Conservation (phyloP, 345 rosid genomes). For the Theobroma cacao region DNA sequence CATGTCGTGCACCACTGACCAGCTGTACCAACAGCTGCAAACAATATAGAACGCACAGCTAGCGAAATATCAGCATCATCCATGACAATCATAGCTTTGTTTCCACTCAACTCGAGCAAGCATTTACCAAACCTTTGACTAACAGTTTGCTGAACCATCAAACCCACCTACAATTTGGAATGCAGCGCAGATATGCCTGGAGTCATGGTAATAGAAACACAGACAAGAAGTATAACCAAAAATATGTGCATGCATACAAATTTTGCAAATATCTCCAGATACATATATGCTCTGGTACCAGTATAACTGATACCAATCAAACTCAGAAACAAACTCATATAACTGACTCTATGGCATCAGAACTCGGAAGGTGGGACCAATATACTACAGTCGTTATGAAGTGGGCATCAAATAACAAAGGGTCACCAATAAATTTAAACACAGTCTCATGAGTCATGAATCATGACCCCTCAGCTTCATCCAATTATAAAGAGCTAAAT, state of each 20-base stretch:
- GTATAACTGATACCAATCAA: no score
- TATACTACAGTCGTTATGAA: constrained; percentile 1
- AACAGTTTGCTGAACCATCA: constrained; percentile 70
- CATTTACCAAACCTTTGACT: constrained; percentile 80
- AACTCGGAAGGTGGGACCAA: no score
- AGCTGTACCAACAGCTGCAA: constrained; percentile 96
- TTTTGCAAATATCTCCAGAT: no score
- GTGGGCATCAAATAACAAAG: constrained; percentile 52
- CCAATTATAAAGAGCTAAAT: no score
- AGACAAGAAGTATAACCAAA: no score
- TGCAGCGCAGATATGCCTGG: background rate
- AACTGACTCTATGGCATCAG: no score
- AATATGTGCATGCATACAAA: no score
- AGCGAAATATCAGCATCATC: constrained; percentile 79
- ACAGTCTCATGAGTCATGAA: no score
- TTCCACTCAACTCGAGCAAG: constrained; percentile 85
- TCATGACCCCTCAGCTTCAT: no score
- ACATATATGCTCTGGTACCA: no score
- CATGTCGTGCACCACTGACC: constrained; percentile 96
- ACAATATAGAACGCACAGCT: constrained; percentile 80
- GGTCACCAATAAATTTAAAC: constrained; percentile 27
- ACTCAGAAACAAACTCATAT: no score
- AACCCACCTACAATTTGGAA: constrained; percentile 57
- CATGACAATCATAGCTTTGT: constrained; percentile 88
- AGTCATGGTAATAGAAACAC: no score